Evolutionary conservation across 2,329 filamentous ascomycete species (phyloP), one percentile per base, ranked within the genome.

Genomic region (Alternaria atra): DNA sequence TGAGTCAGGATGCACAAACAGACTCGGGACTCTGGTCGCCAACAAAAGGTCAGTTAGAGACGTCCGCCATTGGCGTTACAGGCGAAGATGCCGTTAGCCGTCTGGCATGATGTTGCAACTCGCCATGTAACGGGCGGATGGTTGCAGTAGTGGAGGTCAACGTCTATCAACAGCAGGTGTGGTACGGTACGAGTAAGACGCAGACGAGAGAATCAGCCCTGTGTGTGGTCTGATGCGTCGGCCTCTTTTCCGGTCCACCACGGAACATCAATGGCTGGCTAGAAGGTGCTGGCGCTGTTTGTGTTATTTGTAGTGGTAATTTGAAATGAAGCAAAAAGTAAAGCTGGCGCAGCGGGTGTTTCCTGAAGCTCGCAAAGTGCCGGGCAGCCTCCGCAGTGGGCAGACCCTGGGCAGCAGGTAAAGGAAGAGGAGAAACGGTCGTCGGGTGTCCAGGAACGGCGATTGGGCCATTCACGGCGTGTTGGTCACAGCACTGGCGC

Each of bases 401-500:
- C 46, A 56, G 43, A 50, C 43, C 25, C 57, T 61, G 54, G 64
- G 61, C 53, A 50, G 61, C 53, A 50, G 37, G 58, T 44, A 47
- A 42, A 46, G 58, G 43, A 48, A 10, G 29, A 58, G 56, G 55
- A 62, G 61, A 39, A 52, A 52, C 34, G 60, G 59, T 53, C 58
- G 39, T 62, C 58, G 61, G 60, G 40, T 42, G 62, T 61, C 65
- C 68, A 64, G 60, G 55, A 50, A 43, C 59, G 56, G 65, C 65
- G 64, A 77, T 76, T 77, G 74, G 74, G 47, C 59, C 54, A 39
- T 51, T 53, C 62, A 27, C 60, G 51, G 48, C 57, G 61, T 63
- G 55, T 64, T 62, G 61, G 68, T 63, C 64, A 43, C 63, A 62
- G 50, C 51, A 63, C 32, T 61, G 68, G 65, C 55, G 59, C 55